Conservation (phyloP, 176 grass and related monocot species). For the Ampelocalamus luodianensis region DNA sequence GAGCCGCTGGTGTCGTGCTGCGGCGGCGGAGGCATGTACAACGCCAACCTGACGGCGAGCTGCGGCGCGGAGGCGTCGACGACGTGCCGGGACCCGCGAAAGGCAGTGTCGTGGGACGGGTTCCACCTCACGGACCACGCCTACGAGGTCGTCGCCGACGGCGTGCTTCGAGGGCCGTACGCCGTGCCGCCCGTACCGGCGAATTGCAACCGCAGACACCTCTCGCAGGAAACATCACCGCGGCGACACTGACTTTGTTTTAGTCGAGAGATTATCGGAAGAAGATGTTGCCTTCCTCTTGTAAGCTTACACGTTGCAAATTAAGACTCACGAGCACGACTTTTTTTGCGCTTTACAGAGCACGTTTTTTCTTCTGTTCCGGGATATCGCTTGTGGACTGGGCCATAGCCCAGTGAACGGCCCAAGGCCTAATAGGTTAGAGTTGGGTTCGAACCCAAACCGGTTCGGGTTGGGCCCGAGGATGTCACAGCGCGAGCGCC, state of each 20-base stretch:
- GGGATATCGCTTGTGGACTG: background rate
- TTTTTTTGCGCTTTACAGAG: background rate
- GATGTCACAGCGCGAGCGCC: background rate
- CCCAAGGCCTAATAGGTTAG: background rate
- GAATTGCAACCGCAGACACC: background rate
- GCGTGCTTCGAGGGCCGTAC: slow-evolving; percentile 39
- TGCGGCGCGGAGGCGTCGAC: slow-evolving; percentile 17
- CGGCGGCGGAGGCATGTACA: slow-evolving; percentile 37
- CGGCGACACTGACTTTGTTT: background rate
- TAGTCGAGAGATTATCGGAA: background rate
- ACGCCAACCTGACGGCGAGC: slow-evolving; percentile 20
- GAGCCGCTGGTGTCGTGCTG: slow-evolving; percentile 50
- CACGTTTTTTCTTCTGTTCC: background rate
- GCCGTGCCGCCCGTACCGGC: slow-evolving; percentile 39
- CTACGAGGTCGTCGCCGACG: slow-evolving; percentile 38
- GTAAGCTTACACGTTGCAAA: background rate
- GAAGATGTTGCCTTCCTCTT: background rate
- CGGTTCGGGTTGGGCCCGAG: background rate
- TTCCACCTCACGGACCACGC: slow-evolving; percentile 56
- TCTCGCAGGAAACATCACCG: background rate
- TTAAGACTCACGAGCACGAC: background rate
- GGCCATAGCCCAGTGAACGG: background rate
- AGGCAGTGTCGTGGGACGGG: slow-evolving; percentile 54
- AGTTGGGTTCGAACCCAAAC: too few relatives aligned
- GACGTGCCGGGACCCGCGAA: slow-evolving; percentile 24